Evolutionary conservation across 352 stramenopile species (phyloP).

Genomic region (Phytophthora hybrid): DNA sequence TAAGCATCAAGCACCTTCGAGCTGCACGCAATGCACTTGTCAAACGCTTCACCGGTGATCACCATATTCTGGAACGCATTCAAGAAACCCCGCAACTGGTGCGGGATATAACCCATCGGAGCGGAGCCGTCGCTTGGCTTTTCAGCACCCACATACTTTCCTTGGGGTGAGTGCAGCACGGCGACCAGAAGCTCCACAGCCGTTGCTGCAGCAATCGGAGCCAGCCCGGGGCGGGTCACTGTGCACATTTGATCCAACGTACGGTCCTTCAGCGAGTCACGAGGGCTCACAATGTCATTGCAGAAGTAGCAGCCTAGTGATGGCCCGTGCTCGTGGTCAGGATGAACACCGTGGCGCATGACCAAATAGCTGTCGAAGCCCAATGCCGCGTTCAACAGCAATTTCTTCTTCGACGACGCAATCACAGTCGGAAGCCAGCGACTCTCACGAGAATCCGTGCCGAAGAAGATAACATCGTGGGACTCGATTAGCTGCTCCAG

Average conservation of each 20-base stretch:
- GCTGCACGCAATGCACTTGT: conserved; percentile 97
- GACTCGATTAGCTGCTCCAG: conserved; percentile 92
- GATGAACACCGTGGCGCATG: conserved; percentile 94
- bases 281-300: conserved; percentile 98
- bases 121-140: conserved; percentile 55
- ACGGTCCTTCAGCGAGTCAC: conserved; percentile 96
- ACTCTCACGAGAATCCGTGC: conserved; percentile 98
- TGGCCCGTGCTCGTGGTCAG: conserved; percentile 14
- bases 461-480: conserved; percentile 97
- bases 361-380: conserved; percentile 98
- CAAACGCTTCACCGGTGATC: conserved; percentile 92
- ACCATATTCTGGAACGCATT: conserved; percentile 89
- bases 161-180: conserved; percentile 93
- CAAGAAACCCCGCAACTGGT: conserved; percentile 97
- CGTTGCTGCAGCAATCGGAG: conserved; percentile 92
- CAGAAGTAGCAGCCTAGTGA: conserved; percentile 99
- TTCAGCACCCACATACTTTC: conserved; percentile 75
- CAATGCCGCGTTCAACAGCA: conserved; percentile 82
- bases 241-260: conserved; percentile 99
- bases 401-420: conserved; percentile 91
- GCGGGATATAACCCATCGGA: conserved; percentile 90
- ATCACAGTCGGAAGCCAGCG: conserved; percentile 99
- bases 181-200: conserved; percentile 97
- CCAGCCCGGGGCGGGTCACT: conserved; percentile 97
- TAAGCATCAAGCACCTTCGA: conserved; percentile 91